Base-by-base conservation (phyloP, 306 rosid species). In the Cucurbita moschata region DNA sequence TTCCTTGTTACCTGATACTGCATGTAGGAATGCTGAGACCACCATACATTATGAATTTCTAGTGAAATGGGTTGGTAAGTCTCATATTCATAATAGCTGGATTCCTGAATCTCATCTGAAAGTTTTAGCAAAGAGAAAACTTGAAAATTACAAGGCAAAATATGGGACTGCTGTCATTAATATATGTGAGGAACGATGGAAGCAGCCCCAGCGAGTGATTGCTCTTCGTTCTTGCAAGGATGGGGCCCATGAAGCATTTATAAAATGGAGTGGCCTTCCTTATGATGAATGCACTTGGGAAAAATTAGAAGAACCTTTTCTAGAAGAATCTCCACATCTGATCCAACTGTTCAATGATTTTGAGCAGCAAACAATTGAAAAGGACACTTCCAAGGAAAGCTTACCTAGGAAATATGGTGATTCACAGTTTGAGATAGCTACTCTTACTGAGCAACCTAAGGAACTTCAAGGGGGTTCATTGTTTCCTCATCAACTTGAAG, bases 401-500 rank as follows among this genome's bases (percentile, higher is more conserved):
- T 85, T 75, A 71, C 78, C 88, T 60, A 81, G 82, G 53, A 83
- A 83, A 78, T 88, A 76, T 81, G 78, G 76, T 49, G 81, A 78
- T 76, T 82, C 82, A 54, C 86, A 43, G 78, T 84, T 57, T 82
- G 99, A 95, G 78, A 78, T 91, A 67, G 71, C 77, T 74, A 87
- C 83, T 77, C 96, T 95, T 55, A 78, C 79, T 15, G 96, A 91
- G 89, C 99, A 95, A 84, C 99, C 99, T 38, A 79, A 72, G 88
- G 96, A 95, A 81, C 87, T 95, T 40, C 88, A 86, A 81, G 99
- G 98, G 57, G 98, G 99, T 77, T 81, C 90, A 75, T 83, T 95
- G 86, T 95, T 91, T 88, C 99, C 97, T 77, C 99, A 95, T 81
- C 99, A 95, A 82, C 99, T 95, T 80, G 99, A 95, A 88, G 99